phyloP scores from a whole-genome alignment of 1,284 basidiomycete genomes.

The Hypsizygus ulmarius region DNA sequence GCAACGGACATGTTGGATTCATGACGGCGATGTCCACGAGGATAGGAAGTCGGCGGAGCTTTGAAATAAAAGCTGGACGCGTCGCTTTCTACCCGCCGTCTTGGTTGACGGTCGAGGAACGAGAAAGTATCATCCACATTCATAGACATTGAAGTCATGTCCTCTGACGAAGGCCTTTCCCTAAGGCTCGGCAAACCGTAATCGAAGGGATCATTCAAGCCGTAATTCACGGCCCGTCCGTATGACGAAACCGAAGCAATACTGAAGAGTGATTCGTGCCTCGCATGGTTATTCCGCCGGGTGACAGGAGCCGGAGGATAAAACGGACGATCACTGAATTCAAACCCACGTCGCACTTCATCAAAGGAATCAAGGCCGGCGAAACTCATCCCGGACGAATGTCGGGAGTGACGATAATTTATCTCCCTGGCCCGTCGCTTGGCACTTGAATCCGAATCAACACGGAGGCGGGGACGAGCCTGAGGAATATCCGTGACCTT shows the following conservation, averaged over 20 bases:
- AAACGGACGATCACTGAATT: conserved; percentile 63
- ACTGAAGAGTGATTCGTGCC: conserved; percentile 67
- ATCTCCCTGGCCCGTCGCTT: conserved; percentile 29
- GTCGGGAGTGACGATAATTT: conserved; percentile 39
- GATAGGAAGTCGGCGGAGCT: conserved; percentile 32
- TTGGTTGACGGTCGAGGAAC: conserved; percentile 49
- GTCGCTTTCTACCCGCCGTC: conserved; percentile 68
- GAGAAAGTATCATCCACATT: conserved; percentile 72
- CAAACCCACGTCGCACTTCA: conserved; percentile 70
- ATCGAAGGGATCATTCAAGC: conserved; percentile 72
- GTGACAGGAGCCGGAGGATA: conserved; percentile 51
- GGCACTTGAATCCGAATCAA: conserved; percentile 46
- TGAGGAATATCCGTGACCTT: conserved; percentile 39
- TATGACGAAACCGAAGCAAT: conserved; percentile 83
- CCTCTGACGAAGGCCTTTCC: conserved; percentile 55
- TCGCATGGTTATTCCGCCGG: conserved; percentile 34
- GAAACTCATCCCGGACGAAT: conserved; percentile 61
- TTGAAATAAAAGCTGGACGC: conserved; percentile 75
- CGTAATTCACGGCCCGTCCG: conserved; percentile 63
- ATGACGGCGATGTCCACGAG: conserved; percentile 46
- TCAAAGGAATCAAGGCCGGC: conserved; percentile 70
- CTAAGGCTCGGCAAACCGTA: conserved; percentile 54
- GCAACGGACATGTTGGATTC: conserved; percentile 45
- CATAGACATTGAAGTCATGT: conserved; percentile 52
- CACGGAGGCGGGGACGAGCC: conserved; percentile 30